Evolutionary conservation across 2,329 filamentous ascomycete genomes (phyloP), one percentile per base, ranked within the genome.

Genomic region (Ophiostoma triangulosporum): DNA sequence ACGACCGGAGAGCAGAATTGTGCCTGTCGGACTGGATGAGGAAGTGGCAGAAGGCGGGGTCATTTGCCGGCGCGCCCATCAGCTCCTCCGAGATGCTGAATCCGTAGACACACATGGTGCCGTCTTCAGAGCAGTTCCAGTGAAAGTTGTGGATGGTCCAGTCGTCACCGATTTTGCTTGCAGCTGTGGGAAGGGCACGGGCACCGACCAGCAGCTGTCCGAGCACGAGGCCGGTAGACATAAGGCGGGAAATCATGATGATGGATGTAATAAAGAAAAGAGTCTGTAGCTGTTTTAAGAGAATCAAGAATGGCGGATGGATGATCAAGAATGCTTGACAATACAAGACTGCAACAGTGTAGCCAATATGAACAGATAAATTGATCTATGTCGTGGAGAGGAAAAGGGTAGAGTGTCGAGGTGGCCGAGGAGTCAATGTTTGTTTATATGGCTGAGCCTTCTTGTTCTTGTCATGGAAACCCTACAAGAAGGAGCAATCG

Each of bases 111-210:
- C 60, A 61, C 15, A 48, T 29, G n/a, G n/a, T 29, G 1, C 29
- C 54, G 20, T 60, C 56, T 0, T 52, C 38, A 3, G 53, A 32
- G 31, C 60, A 61, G 38, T 45, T 54, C 57, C 55, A 58, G 15
- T 55, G 50, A 33, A 61, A 57, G 22, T 53, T 56, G 15, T 50
- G 51, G 15, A 59, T 36, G 1, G 54, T 51, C 57, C 57, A 60
- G 8, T 58, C 29, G n/a, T 17, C 29, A 2, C 36, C 24, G 35
- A 9, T 27, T 1, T 35, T 50, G 8, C 29, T 40, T 9, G n/a
- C 31, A 20, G 20, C 26, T 20, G 32, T 14, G 3, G 53, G 55
- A 2, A 31, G 27, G 3, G 54, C 55, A 8, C 31, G 48, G 17
- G 32, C 43, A 14, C 27, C 22, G 4, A 15, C 3, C 17, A 22